These are phyloP conservation scores for Melocanna baccifera DNA, from an alignment of 176 grass and related monocot species.

Conservation along the genomic window DNA sequence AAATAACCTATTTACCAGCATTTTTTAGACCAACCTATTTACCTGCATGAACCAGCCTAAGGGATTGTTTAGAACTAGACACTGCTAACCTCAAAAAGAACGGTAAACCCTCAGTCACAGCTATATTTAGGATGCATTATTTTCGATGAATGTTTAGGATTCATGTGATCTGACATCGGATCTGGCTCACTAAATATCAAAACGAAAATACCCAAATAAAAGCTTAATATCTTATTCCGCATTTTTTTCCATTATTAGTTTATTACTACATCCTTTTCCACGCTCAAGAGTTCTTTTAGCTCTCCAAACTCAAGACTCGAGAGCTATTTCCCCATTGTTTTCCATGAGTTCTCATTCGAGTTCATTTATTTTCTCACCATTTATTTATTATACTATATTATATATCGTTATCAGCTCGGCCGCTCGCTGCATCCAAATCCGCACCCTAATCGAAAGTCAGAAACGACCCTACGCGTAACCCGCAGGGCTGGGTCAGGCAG, in stretches of 20 bases:
- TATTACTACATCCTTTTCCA: not conserved
- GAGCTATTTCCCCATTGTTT: not conserved
- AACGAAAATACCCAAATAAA: not conserved
- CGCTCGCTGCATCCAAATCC: conserved; percentile 35
- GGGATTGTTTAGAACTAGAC: not conserved
- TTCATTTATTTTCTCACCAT: not conserved
- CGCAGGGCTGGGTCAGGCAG: conserved; percentile 40
- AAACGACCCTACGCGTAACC: conserved; percentile 54
- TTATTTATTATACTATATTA: not conserved
- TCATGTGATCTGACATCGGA: not conserved
- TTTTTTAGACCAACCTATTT: not conserved
- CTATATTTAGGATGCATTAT: conserved; percentile 15
- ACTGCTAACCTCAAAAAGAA: not conserved
- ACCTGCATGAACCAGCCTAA: not conserved
- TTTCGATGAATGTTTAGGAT: conserved; percentile 5
- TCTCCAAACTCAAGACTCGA: not conserved
- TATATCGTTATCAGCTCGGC: conserved; percentile 18
- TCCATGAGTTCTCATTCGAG: not conserved
- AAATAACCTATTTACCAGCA: not conserved
- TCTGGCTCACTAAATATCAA: not conserved
- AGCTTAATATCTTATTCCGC: not conserved
- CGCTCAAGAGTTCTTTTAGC: not conserved
- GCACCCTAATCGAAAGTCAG: conserved; percentile 48
- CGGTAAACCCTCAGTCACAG: not conserved
- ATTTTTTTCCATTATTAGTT: not conserved